phyloP scores from a whole-genome alignment of 495 filamentous ascomycete species.

The Daldinia vernicosa region DNA sequence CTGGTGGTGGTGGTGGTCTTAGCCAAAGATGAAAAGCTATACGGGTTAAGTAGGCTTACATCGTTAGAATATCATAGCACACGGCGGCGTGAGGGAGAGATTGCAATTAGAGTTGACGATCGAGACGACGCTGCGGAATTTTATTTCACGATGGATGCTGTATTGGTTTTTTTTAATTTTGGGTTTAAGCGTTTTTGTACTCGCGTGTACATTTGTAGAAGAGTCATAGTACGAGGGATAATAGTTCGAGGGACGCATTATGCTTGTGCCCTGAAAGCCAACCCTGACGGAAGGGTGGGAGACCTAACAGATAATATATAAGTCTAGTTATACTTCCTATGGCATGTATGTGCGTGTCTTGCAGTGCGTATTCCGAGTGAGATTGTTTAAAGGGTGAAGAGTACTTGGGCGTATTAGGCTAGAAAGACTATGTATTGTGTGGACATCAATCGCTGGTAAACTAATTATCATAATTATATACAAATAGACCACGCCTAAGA shows the following conservation, averaged over 20 bases:
- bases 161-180: constrained; percentile 7
- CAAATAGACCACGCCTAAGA: too few relatives aligned
- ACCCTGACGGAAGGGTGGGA: background rate
- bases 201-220: constrained; percentile 22
- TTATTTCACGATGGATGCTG: background rate
- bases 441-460: too few relatives aligned
- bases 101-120: constrained; percentile 11
- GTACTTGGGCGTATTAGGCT: too few relatives aligned
- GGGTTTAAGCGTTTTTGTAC: too few relatives aligned
- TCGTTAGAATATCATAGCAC: background rate
- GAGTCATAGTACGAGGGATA: background rate
- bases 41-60: background rate
- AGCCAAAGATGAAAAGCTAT: background rate
- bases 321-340: background rate
- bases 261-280: background rate
- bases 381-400: too few relatives aligned
- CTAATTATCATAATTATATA: too few relatives aligned
- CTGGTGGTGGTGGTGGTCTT: background rate
- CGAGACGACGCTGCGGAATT: constrained; percentile 4
- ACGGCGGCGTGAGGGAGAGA: constrained; percentile 1
- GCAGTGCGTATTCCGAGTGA: background rate
- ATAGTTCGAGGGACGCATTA: background rate
- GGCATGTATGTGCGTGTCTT: background rate
- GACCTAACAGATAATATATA: background rate
- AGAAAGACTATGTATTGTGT: too few relatives aligned